These are phyloP conservation scores for Microbotryum saponariae DNA, from an alignment of 1,284 basidiomycete species.

Conservation along the genomic window DNA sequence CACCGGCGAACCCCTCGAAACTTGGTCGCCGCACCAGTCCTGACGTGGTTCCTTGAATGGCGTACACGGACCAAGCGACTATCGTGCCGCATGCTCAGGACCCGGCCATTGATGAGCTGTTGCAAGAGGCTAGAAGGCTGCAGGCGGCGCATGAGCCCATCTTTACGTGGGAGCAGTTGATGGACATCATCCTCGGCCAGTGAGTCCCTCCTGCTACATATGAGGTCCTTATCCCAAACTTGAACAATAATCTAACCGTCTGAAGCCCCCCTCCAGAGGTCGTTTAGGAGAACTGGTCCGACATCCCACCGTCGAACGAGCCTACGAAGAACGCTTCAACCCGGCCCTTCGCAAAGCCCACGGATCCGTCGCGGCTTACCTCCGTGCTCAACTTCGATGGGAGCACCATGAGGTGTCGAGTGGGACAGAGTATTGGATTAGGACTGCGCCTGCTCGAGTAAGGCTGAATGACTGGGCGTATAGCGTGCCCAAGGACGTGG, in stretches of 20 bases:
- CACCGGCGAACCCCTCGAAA: too few relatives aligned
- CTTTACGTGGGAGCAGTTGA: conserved; percentile 9
- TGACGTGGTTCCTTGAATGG: too few relatives aligned
- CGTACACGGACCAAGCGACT: too few relatives aligned
- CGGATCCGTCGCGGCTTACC: conserved; percentile 14
- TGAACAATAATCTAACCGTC: neutral
- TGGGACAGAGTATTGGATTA: conserved; percentile 9
- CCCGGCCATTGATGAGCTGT: neutral
- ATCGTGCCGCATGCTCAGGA: too few relatives aligned
- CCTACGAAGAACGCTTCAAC: conserved; percentile 15
- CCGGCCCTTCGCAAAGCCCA: conserved; percentile 1
- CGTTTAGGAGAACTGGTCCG: conserved; percentile 9
- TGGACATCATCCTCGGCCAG: conserved; percentile 3
- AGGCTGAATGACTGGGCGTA: conserved; percentile 24
- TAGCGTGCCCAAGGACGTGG: conserved; percentile 6
- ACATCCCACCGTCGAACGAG: conserved; percentile 14
- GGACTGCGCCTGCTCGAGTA: conserved; percentile 1
- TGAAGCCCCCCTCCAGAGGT: neutral
- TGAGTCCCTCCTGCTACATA: neutral
- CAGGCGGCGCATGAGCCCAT: neutral
- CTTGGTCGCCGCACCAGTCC: too few relatives aligned
- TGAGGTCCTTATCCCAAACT: neutral
- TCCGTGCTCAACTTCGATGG: conserved; percentile 12
- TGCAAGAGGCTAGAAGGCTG: neutral
- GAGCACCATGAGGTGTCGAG: neutral